Base-by-base conservation (phyloP, 306 rosid species). In the Betula pendula region DNA sequence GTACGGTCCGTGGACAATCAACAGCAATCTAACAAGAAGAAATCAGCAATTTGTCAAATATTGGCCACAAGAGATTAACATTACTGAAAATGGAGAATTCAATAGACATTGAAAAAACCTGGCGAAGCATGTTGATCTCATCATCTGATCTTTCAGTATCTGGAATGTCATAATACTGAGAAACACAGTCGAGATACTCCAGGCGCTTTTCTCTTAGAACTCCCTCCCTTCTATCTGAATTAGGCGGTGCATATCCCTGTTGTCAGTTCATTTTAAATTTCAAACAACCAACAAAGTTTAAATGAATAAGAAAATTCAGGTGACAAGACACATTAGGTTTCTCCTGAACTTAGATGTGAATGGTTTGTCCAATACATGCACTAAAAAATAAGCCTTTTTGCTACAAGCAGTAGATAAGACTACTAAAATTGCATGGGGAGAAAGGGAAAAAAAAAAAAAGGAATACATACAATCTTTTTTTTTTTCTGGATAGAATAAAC, bases 181-280 rank as follows among this genome's bases (percentile, higher is more conserved):
- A 87, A 84, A 89, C 92, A 79, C 85, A 84, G 60, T 91, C 98
- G 47, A 94, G 98, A 90, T 94, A 94, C 88, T 90, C 96, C 13
- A 94, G 88, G 43, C 97, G 96, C 90, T 94, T 94, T 88, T 97
- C 89, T 81, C 88, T 88, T 77, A 94, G 80, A 86, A 94, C 91
- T 58, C 93, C 98, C 82, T 92, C 98, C 97, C 91, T 87, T 90
- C 98, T 86, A 86, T 94, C 98, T 87, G 98, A 94, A 92, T 92
- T 94, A 87, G 96, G 88, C 82, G 98, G 92, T 91, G 98, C 98
- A 87, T 92, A 94, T 85, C 98, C 98, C 98, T 94, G 96, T 94
- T 78, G 90, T 81, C 92, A 90, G 89, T 92, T 86, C 83, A 87
- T 91, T 83, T 88, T 86, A 82, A 91, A 89, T 85, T 89, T 87